phyloP scores from a whole-genome alignment of 805 yeast species.

The Maudiozyma barnettii region DNA sequence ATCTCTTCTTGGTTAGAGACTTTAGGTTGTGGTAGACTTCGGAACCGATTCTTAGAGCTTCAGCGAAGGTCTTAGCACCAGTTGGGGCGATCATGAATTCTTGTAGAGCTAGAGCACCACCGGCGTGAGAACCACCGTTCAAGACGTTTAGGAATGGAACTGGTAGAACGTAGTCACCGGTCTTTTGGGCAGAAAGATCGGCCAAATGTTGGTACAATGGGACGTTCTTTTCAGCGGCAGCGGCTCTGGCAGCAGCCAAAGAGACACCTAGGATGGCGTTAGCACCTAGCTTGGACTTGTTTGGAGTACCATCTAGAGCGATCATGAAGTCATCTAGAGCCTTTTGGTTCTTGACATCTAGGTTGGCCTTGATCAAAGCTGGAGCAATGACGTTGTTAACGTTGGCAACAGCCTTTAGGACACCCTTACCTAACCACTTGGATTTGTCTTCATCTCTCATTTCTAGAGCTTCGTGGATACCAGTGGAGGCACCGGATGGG shows the following conservation, averaged over 20 bases:
- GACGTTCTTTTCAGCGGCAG: constrained; percentile 89
- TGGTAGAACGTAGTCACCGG: constrained; percentile 89
- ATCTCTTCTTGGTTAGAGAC: constrained; percentile 82
- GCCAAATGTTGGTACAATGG: constrained; percentile 92
- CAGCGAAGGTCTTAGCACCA: constrained; percentile 82
- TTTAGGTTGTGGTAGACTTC: constrained; percentile 97
- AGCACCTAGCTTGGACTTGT: constrained; percentile 97
- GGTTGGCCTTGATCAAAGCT: constrained; percentile 69
- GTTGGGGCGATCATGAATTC: constrained; percentile 99
- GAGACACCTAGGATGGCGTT: constrained; percentile 98
- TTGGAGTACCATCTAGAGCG: constrained; percentile 90
- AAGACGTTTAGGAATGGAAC: constrained; percentile 98
- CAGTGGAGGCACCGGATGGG: constrained; percentile 99
- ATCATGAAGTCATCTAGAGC: constrained; percentile 79
- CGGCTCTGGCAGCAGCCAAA: constrained; percentile 94
- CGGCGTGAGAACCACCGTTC: constrained; percentile 99
- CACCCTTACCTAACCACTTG: constrained; percentile 99
- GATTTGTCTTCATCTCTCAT: constrained; percentile 96
- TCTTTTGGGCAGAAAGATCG: constrained; percentile 54
- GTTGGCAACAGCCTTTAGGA: constrained; percentile 89
- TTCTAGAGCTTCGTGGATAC: constrained; percentile 97
- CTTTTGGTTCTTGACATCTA: constrained; percentile 81
- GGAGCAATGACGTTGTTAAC: constrained; percentile 94
- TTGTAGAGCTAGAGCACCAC: constrained; percentile 98
- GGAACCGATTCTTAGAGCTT: constrained; percentile 93